phyloP scores from a whole-genome alignment of 176 grass and related monocot genomes.

The Stipa capillata region DNA sequence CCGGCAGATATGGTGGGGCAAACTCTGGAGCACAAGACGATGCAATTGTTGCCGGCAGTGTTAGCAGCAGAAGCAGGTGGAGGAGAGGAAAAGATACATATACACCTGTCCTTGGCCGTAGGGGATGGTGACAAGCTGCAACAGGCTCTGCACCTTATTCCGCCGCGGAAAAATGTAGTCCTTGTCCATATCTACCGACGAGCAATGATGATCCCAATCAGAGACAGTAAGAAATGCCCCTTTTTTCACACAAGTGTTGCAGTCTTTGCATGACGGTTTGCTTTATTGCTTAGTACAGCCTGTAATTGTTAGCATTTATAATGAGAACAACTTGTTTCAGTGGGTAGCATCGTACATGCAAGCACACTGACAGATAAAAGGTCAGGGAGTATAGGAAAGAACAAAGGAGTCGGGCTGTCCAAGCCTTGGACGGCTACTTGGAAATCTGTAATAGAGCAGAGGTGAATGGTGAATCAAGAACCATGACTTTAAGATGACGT shows the following conservation, averaged over 20 bases:
- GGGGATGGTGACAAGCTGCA: neutral
- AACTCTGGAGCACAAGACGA: neutral
- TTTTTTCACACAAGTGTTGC: neutral
- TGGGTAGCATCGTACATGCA: neutral
- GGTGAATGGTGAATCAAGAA: neutral
- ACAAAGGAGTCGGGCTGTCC: neutral
- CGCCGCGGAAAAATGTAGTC: neutral
- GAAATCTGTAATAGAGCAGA: neutral
- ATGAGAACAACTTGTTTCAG: neutral
- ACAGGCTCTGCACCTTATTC: neutral
- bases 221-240: neutral
- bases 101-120: neutral
- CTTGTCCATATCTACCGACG: slow-evolving; percentile 10
- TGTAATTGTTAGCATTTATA: neutral
- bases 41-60: neutral
- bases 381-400: neutral
- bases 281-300: neutral
- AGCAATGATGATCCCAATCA: slow-evolving; percentile 14
- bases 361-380: neutral
- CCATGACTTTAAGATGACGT: neutral
- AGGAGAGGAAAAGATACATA: slow-evolving; percentile 13
- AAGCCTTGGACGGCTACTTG: neutral
- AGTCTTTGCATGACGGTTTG: neutral
- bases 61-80: neutral
- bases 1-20: neutral